Evolutionary conservation across 352 stramenopile species (phyloP), one percentile per base, ranked within the genome.

Genomic region (Stramenopiles sp.): DNA sequence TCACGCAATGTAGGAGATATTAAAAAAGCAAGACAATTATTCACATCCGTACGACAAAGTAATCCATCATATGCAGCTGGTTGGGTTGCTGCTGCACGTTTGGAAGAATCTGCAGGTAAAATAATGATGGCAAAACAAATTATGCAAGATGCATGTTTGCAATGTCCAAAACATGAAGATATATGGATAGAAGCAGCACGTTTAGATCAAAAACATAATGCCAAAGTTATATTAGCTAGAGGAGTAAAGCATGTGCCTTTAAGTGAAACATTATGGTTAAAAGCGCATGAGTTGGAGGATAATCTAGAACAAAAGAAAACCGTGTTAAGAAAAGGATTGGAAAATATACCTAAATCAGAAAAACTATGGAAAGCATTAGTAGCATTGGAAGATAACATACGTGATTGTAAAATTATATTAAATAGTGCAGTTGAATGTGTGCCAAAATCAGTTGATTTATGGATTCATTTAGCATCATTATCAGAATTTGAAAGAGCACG

Each of bases 281-380:
- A 93, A 73, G 95, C 95, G 0, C 93, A 95, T 1, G 91, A 98
- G 80, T 85, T 98, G 1, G 96, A 99, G 87, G 87, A 81, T 29
- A 84, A 92, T 65, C 88, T 94, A 30, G 85, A 90, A 43, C 81
- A 92, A 0, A 92, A 94, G 80, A 97, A 97, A 77, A 84, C 92
- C 4, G 91, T 96, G 74, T 89, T 96, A 83, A 86, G 89, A 0
- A 86, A 88, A 0, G 90, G 88, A 1, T 84, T 99, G 7, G 96
- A 99, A 85, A 94, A 94, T 74, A 93, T 99, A 74, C 95, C 95
- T 0, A 95, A 94, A 78, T 97, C 91, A 1, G 94, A 98, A 63
- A 96, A 94, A 79, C 87, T 99, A 32, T 99, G 96, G 96, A 98
- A 98, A 81, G 92, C 93, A 43, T 90, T 97, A 4, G 97, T 99